Evolutionary conservation across 495 filamentous ascomycete species (phyloP).

Genomic region (Paragyromitra xinjiangensis): DNA sequence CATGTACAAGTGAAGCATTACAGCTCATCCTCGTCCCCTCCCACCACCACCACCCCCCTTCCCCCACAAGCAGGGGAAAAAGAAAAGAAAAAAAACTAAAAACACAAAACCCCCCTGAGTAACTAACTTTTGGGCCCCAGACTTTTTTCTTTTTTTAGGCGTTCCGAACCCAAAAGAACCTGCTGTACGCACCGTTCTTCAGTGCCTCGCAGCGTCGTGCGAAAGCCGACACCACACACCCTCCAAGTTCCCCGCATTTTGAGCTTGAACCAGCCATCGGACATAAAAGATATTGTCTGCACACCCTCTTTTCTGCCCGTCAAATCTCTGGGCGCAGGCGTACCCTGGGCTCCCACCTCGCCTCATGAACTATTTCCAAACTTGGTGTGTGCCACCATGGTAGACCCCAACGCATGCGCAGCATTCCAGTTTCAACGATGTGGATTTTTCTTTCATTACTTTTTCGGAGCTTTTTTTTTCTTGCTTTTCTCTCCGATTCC

Average conservation of each 20-base stretch:
- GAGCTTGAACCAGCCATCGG: constrained; percentile 50
- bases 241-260: constrained; percentile 52
- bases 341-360: constrained; percentile 42
- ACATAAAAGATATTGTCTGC: constrained; percentile 52
- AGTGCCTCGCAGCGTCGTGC: constrained; percentile 47
- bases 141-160: constrained; percentile 47
- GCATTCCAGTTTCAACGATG: constrained; percentile 45
- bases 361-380: constrained; percentile 47
- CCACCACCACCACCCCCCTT: background rate
- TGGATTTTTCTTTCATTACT: constrained; percentile 38
- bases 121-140: constrained; percentile 36
- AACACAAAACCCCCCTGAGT: constrained; percentile 44
- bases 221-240: constrained; percentile 49
- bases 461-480: constrained; percentile 27
- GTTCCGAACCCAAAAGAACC: constrained; percentile 43
- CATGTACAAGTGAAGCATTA: constrained; percentile 50
- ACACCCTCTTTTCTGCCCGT: constrained; percentile 52
- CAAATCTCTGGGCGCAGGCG: constrained; percentile 53
- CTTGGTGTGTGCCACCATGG: constrained; percentile 45
- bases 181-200: constrained; percentile 46
- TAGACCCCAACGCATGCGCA: constrained; percentile 47
- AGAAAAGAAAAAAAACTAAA: constrained; percentile 24
- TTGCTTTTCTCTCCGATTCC: constrained; percentile 36
- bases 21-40: constrained; percentile 45
- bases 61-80: constrained; percentile 28